Evolutionary conservation across 805 yeast genomes (phyloP), one percentile per base, ranked within the genome.

Genomic region (Kurtzmaniella cleridarum): DNA sequence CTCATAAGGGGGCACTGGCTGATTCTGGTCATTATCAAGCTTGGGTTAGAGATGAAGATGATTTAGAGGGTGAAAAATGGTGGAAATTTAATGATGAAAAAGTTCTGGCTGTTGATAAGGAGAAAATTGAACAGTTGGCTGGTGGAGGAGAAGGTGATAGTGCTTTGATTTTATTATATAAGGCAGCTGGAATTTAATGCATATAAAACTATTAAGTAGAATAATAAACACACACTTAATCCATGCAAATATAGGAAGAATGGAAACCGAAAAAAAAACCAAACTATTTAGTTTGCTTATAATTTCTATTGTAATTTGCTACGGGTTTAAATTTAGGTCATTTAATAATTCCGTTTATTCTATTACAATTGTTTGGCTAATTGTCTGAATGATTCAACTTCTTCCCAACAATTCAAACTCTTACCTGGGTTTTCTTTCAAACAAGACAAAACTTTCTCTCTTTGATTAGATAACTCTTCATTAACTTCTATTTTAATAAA

Each of bases 101-200:
- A 57, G 95, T 93, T 13, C 68, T 78, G 6, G 66, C 72, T 31
- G 89, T 90, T n/a, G 78, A 73, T 45, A 84, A 79, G 54, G 93
- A 89, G 37, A 87, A 78, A 55, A 79, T 93, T 44, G 96, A 89
- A 59, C 62, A 75, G 41, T 72, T 93, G 48, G 85, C 97, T 4
- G 99, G 98, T 32, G 99, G 99, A 41, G 97, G 98, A 41, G 98
- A 95, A 66, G 79, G 95, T 50, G 99, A 93, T 62, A 81, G 93
- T 53, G 99, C 98, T 2, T 75, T 93, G 60, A 81, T 93, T 40
- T 72, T 91, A 49, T 65, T 93, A 40, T 93, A 93, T 69, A 83
- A 82, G 57, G 95, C 88, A 5, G 76, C 83, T 47, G 95, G 91
- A 14, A 65, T 83, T 48, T 53, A 47, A 41, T 13, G 31, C 15